Conservation (phyloP, 163 green algal genomes). For the Chloroidium sp. region DNA sequence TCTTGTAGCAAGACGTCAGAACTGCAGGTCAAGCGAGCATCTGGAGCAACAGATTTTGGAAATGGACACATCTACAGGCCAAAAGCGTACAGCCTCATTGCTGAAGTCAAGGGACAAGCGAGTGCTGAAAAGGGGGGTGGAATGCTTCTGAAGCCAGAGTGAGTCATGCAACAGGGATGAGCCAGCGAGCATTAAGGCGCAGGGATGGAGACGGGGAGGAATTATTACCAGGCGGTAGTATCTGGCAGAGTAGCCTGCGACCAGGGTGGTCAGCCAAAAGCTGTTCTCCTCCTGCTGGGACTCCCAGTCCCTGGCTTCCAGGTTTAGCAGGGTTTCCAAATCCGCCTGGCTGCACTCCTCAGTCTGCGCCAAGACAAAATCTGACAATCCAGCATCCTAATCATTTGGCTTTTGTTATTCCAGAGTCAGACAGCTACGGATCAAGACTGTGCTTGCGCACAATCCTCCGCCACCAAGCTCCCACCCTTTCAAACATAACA, state of each 20-base stretch:
- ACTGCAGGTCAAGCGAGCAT: background rate
- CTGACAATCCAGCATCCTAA: background rate
- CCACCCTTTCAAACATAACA: no score
- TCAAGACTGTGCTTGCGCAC: background rate
- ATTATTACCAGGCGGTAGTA: background rate
- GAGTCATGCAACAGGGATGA: background rate
- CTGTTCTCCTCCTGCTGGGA: constrained; percentile 55
- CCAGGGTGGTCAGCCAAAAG: constrained; percentile 62
- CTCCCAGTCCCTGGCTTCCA: constrained; percentile 59
- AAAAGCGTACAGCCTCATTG: no score
- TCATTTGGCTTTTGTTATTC: background rate
- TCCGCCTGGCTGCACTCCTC: constrained; percentile 45
- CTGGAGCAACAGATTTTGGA: background rate
- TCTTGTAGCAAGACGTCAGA: no score
- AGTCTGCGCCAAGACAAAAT: constrained; percentile 20
- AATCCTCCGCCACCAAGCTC: background rate
- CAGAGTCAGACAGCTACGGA: no score
- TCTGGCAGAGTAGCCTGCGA: constrained; percentile 8
- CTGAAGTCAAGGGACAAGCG: no score
- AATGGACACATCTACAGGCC: background rate
- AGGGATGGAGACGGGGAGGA: background rate
- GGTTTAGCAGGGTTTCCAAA: constrained; percentile 44
- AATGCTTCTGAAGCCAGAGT: background rate
- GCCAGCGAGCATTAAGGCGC: background rate
- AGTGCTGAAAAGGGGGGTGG: background rate